phyloP scores from a whole-genome alignment of 164 flowering plant genomes.

The Nymphaea colorata region DNA sequence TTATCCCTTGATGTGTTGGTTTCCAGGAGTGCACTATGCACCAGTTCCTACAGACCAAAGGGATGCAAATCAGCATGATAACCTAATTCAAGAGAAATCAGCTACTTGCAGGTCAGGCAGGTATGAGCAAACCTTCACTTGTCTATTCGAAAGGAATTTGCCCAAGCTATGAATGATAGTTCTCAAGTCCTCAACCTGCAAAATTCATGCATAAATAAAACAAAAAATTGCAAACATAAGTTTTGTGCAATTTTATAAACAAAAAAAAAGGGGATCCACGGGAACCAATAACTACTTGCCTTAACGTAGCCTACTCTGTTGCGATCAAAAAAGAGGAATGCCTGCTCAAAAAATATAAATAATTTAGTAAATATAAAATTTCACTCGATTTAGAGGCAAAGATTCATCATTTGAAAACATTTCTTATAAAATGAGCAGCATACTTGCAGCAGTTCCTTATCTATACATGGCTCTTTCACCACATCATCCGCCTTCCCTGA shows the following conservation, averaged over 20 bases:
- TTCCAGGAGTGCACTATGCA: constrained; percentile 81
- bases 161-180: constrained; percentile 75
- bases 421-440: not conserved
- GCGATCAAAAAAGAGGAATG: constrained; percentile 90
- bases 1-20: constrained; percentile 89
- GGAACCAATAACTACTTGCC: constrained; percentile 23
- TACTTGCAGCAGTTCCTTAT: constrained; percentile 77
- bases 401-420: too few species aligned
- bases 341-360: constrained; percentile 30
- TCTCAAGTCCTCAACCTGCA: constrained; percentile 95
- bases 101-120: not conserved
- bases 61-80: not conserved
- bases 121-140: constrained; percentile 55
- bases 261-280: not conserved
- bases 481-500: constrained; percentile 17
- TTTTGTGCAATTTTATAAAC: not conserved
- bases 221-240: not conserved
- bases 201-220: constrained; percentile 2
- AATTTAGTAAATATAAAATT: not conserved
- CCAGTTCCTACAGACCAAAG: constrained; percentile 58
- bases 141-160: constrained; percentile 71
- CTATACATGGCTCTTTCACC: constrained; percentile 25
- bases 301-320: constrained; percentile 72
- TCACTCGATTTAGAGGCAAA: too few species aligned
- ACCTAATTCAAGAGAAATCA: not conserved